Base-by-base conservation (phyloP, 129 eudicot species). In the Scalesia atractyloides region DNA sequence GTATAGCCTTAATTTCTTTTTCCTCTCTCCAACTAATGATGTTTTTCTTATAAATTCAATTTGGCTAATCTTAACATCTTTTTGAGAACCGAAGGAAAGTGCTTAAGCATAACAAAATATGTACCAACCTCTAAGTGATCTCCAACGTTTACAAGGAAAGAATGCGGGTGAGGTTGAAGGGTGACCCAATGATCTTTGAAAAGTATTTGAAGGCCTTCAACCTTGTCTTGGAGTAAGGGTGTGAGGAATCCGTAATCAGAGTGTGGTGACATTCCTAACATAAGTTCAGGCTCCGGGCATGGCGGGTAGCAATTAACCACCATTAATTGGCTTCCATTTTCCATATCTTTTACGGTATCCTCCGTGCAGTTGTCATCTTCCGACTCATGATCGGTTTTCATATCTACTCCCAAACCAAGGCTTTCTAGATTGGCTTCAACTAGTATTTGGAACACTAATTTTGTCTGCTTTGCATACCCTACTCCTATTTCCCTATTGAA, bases 241-340 rank as follows among this genome's bases (percentile, higher is more conserved):
- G 97, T 90, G 49, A 90, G 81, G 76, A 90, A 87, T 7, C 97
- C 97, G 37, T 87, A 90, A 53, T 90, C 97, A 12, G 97, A 90
- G 65, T 90, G 97, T 16, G 97, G 94, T 47, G 91, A 91, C 94
- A 90, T 87, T 37, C 97, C 97, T 0, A 87, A 78, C 14, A 94
- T 87, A 43, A 90, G 77, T 8, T 90, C 91, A 10, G 97, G 97
- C 56, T 90, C 78, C 0, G 97, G 97, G 79, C 97, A 90, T 11
- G 95, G 83, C 12, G 97, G 97, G 73, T 73, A 90, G 72, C 86
- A 90, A 46, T 90, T 90, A 17, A 81, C 73, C 0, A 85, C 83
- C 84, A 90, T 74, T 50, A 87, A 61, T 54, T 90, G 97, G 77
- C 95, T 90, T 73, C 95, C 97, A 58, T 87, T 82, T 78, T 83